Conservation (phyloP, 805 yeast species). For the Barnettozyma sucrosica region DNA sequence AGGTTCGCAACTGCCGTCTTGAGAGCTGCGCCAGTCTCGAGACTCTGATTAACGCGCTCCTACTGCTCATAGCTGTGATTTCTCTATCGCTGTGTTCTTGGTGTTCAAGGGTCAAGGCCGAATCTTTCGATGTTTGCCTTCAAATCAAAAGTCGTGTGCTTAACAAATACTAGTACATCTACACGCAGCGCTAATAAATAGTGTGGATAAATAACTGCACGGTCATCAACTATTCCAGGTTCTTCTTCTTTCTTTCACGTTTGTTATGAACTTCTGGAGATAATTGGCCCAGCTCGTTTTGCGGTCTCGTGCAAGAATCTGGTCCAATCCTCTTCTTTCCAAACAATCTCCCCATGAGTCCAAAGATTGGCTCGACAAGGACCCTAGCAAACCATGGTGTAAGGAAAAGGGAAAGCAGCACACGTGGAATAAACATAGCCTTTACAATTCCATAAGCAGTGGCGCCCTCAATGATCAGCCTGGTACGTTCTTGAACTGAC, state of each 20-base stretch:
- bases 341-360: slow-evolving; percentile 7
- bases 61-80: background rate
- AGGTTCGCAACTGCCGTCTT: background rate
- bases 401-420: slow-evolving; percentile 41
- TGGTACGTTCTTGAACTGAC: slow-evolving; percentile 45
- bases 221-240: background rate
- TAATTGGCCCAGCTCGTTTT: slow-evolving; percentile 1
- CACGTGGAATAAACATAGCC: slow-evolving; percentile 47
- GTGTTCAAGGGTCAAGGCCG: background rate
- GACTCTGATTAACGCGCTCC: background rate
- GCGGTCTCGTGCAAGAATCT: background rate
- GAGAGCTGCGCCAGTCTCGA: background rate
- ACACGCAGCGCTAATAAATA: background rate
- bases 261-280: background rate
- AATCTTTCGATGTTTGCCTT: background rate
- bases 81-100: background rate
- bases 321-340: background rate
- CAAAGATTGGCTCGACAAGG: slow-evolving; percentile 40
- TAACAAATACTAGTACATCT: background rate
- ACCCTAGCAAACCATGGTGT: slow-evolving; percentile 56
- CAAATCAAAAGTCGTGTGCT: background rate
- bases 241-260: slow-evolving; percentile 1
- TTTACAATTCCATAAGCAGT: slow-evolving; percentile 69
- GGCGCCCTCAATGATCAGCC: slow-evolving; percentile 64
- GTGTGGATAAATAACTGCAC: background rate